Percentiles rank a stretch among this genome's conserved stretches.
Conservation (phyloP, 208 protist species). For the Trypanosoma platydactyli region DNA sequence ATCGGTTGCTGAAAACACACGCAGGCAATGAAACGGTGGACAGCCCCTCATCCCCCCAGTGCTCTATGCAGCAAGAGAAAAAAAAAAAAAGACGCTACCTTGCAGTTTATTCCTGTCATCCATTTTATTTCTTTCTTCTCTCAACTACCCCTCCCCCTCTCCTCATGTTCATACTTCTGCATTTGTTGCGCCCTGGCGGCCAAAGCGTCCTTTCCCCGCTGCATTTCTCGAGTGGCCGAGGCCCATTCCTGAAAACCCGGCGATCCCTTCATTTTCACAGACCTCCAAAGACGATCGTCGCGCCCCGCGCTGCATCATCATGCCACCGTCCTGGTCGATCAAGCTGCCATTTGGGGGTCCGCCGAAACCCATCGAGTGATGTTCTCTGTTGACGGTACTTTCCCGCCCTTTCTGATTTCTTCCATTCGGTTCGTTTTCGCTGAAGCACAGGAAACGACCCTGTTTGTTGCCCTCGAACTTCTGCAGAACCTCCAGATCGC, state of each 20-base stretch:
- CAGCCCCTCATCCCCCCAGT: too few relatives aligned
- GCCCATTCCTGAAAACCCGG: conserved; percentile 29
- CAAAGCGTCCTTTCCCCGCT: background rate
- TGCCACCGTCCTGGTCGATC: background rate
- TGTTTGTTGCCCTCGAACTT: conserved; percentile 52
- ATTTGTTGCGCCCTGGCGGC: background rate
- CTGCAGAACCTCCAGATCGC: conserved; percentile 39
- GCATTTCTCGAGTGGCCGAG: background rate
- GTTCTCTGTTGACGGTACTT: background rate
- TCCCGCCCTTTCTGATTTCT: conserved; percentile 1
- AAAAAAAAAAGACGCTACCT: conserved; percentile 20
- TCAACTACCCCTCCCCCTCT: conserved; percentile 1
- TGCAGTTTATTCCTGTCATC: background rate
- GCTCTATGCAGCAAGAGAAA: too few relatives aligned
- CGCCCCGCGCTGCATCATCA: conserved; percentile 5
- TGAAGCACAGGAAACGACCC: conserved; percentile 76
- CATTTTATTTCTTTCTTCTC: conserved; percentile 15
- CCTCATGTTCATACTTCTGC: background rate
- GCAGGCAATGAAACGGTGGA: too few relatives aligned
- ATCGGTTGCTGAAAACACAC: too few relatives aligned
- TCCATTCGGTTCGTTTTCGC: conserved; percentile 31
- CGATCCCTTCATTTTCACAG: conserved; percentile 28
- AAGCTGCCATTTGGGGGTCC: background rate
- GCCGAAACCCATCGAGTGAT: background rate
- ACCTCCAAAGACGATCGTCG: conserved; percentile 17